These are phyloP conservation scores for Triticum timopheevii DNA, from an alignment of 176 grass and related monocot genomes.

Conservation along the genomic window DNA sequence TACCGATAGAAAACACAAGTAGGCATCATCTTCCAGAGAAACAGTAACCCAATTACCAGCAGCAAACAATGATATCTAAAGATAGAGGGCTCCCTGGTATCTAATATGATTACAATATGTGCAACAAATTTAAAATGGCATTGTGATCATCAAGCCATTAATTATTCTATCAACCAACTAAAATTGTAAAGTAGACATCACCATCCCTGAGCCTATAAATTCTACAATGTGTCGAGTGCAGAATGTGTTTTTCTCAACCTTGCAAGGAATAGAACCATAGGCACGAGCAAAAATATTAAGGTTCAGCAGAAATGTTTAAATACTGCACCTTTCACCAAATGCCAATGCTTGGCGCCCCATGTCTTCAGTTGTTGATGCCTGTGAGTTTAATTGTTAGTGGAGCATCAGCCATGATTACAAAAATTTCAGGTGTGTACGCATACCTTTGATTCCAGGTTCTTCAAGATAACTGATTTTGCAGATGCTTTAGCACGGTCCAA, in stretches of 20 bases:
- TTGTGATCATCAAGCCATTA: too few relatives aligned
- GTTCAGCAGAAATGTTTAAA: slow-evolving; percentile 17
- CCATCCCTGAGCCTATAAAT: too few relatives aligned
- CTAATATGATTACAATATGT: not conserved
- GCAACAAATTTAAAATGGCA: not conserved
- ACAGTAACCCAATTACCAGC: not conserved
- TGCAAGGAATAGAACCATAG: slow-evolving; percentile 17
- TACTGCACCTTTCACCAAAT: slow-evolving; percentile 81
- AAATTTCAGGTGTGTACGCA: slow-evolving; percentile 18
- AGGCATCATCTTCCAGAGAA: not conserved
- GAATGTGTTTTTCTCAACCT: not conserved
- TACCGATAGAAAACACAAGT: not conserved
- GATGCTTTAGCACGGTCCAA: slow-evolving; percentile 84
- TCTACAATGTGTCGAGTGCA: not conserved
- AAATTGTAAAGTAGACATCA: too few relatives aligned
- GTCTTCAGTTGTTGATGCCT: slow-evolving; percentile 72
- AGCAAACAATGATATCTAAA: not conserved
- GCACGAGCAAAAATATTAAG: not conserved
- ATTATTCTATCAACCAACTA: too few relatives aligned
- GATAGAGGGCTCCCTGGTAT: not conserved
- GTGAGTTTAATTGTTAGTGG: slow-evolving; percentile 29
- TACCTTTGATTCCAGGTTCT: slow-evolving; percentile 79
- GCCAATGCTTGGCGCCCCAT: slow-evolving; percentile 82
- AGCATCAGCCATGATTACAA: slow-evolving; percentile 6
- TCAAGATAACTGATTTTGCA: slow-evolving; percentile 75